Evolutionary conservation across 2,329 filamentous ascomycete genomes (phyloP).

Genomic region (Microcera coccophila): DNA sequence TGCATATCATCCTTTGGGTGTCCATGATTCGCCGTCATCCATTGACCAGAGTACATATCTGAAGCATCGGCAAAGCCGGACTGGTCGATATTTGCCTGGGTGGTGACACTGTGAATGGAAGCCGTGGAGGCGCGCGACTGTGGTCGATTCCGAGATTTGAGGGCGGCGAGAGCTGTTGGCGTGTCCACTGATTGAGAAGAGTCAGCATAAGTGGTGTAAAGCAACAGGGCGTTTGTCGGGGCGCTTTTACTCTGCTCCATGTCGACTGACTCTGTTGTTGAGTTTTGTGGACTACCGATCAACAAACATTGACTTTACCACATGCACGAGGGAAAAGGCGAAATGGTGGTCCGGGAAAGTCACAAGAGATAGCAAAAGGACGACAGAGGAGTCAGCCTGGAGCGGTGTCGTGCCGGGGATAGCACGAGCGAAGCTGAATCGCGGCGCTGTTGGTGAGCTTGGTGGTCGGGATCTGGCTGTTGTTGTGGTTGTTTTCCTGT

Average conservation of each 20-base stretch:
- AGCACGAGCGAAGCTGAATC: conserved; percentile 19
- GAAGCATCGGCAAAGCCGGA: conserved; percentile 40
- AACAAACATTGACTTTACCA: conserved; percentile 39
- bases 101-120: conserved; percentile 52
- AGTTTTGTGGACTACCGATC: conserved; percentile 32
- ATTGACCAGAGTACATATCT: conserved; percentile 47
- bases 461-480: conserved; percentile 26
- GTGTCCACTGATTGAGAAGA: conserved; percentile 24
- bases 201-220: conserved; percentile 16
- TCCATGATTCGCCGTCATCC: conserved; percentile 37
- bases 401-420: conserved; percentile 14
- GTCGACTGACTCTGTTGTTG: conserved; percentile 29
- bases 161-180: conserved; percentile 29
- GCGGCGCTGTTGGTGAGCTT: conserved; percentile 29
- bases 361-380: conserved; percentile 7
- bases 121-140: conserved; percentile 55
- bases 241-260: conserved; percentile 36
- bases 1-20: conserved; percentile 45
- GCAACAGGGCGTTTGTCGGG: conserved; percentile 1
- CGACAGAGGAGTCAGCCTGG: conserved; percentile 9
- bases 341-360: not conserved
- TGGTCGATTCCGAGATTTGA: conserved; percentile 47
- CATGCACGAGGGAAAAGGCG: conserved; percentile 22
- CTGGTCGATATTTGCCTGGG: conserved; percentile 51
- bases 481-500: conserved; percentile 42